Evolutionary conservation across 1,139 yeast genomes (phyloP).

Genomic region (Maudiozyma humilis): DNA sequence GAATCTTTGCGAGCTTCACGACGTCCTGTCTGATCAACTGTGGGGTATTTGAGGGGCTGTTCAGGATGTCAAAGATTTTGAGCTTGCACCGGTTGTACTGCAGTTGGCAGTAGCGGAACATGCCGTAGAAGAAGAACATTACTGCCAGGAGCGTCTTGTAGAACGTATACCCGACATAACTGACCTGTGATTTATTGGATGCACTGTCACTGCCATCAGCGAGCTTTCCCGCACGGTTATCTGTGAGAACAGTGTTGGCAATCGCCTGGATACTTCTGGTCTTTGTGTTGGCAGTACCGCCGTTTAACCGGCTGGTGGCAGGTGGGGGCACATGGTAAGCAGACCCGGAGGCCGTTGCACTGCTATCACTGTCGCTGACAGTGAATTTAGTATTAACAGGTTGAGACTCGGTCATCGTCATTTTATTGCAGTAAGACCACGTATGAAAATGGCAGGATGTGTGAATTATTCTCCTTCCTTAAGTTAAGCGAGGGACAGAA

Average conservation of each 20-base stretch:
- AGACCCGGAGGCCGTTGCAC: not conserved
- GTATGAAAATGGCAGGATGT: no score
- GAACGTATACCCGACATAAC: conserved; percentile 21
- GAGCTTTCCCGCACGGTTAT: not conserved
- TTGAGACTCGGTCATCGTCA: conserved; percentile 3
- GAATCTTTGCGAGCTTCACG: conserved; percentile 60
- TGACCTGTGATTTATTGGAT: conserved; percentile 9
- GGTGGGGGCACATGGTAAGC: conserved; percentile 19
- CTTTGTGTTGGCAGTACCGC: conserved; percentile 14
- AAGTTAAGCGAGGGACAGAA: no score
- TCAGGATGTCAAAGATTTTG: conserved; percentile 54
- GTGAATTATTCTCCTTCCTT: no score
- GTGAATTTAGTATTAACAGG: not conserved
- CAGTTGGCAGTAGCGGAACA: conserved; percentile 45
- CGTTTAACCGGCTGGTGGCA: conserved; percentile 11
- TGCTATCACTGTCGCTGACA: not conserved
- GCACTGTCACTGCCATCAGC: not conserved
- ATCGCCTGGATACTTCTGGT: conserved; percentile 17
- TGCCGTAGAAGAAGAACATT: conserved; percentile 49
- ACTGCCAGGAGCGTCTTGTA: conserved; percentile 43
- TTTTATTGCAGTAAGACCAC: not conserved
- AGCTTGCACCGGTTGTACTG: conserved; percentile 49
- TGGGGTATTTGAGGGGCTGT: conserved; percentile 79
- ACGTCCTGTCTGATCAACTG: conserved; percentile 82
- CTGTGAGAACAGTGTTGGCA: conserved; percentile 11